A percentile compares a stretch with the other conserved stretches of the same genome.
phyloP scores from a whole-genome alignment of 495 filamentous ascomycete species.

The Melanomma pulvis-pyrius region DNA sequence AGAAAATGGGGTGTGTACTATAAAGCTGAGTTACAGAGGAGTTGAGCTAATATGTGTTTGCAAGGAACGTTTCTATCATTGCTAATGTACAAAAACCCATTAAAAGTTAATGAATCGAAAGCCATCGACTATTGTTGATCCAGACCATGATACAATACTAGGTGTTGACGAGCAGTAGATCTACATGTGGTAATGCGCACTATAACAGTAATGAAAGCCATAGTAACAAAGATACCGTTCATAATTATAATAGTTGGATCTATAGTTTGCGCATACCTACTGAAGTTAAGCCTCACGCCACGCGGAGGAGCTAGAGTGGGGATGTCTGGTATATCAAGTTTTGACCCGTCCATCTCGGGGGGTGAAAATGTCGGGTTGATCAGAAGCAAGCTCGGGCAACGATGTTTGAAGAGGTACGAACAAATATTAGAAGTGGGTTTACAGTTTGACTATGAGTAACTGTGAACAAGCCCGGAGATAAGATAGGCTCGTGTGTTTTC shows the following conservation, averaged over 20 bases:
- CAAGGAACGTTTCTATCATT: background rate
- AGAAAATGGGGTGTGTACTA: background rate
- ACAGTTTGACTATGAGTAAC: background rate
- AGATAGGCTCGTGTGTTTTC: background rate
- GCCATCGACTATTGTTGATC: background rate
- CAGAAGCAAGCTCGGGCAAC: background rate
- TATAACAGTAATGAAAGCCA: background rate
- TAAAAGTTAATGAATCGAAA: background rate
- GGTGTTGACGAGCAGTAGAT: background rate
- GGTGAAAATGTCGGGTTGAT: no score
- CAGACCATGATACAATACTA: conserved; percentile 2
- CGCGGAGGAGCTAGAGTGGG: conserved; percentile 1
- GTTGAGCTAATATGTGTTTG: background rate
- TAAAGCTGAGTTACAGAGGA: background rate
- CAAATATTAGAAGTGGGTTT: background rate
- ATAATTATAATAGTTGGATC: background rate
- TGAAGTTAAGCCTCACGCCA: background rate
- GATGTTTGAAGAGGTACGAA: background rate
- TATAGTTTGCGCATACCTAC: background rate
- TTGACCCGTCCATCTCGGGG: no score
- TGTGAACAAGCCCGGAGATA: background rate
- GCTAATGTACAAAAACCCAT: background rate
- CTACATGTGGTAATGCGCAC: background rate
- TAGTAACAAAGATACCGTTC: conserved; percentile 1
- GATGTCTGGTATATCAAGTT: background rate